Evolutionary conservation across 2,329 filamentous ascomycete species (phyloP).

Genomic region (Colletotrichum magnum): DNA sequence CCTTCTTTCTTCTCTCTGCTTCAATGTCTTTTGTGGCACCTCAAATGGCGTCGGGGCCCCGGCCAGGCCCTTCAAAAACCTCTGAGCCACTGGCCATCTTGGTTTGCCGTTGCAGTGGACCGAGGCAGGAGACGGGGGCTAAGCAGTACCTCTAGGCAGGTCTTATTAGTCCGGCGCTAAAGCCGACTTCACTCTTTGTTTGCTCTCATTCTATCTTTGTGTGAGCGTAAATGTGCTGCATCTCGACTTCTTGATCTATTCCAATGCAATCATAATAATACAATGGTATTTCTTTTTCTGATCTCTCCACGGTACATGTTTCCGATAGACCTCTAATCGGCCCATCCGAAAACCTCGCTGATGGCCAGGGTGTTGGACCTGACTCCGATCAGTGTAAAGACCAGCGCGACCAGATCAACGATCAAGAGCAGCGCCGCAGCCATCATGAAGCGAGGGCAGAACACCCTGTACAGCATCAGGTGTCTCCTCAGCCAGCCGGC

Average conservation of each 20-base stretch:
- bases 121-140: slow-evolving; percentile 28
- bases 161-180: slow-evolving; percentile 23
- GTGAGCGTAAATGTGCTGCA: neutral
- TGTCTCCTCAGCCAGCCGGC: slow-evolving; percentile 89
- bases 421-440: slow-evolving; percentile 79
- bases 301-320: neutral
- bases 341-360: slow-evolving; percentile 90
- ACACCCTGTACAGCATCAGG: slow-evolving; percentile 96
- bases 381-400: slow-evolving; percentile 80
- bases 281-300: slow-evolving; percentile 11
- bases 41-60: neutral
- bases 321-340: slow-evolving; percentile 53
- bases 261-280: slow-evolving; percentile 11
- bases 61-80: neutral
- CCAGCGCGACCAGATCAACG: slow-evolving; percentile 81
- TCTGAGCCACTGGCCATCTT: neutral
- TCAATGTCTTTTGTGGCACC: neutral
- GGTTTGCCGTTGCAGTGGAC: slow-evolving; percentile 6
- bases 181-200: slow-evolving; percentile 34
- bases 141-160: slow-evolving; percentile 32
- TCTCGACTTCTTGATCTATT: slow-evolving; percentile 1
- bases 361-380: slow-evolving; percentile 84
- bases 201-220: slow-evolving; percentile 19
- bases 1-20: neutral
- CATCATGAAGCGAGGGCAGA: slow-evolving; percentile 91